A percentile compares a stretch with the other conserved stretches of the same genome.
phyloP scores from a whole-genome alignment of 164 flowering plant species.

The Amborella trichopoda region DNA sequence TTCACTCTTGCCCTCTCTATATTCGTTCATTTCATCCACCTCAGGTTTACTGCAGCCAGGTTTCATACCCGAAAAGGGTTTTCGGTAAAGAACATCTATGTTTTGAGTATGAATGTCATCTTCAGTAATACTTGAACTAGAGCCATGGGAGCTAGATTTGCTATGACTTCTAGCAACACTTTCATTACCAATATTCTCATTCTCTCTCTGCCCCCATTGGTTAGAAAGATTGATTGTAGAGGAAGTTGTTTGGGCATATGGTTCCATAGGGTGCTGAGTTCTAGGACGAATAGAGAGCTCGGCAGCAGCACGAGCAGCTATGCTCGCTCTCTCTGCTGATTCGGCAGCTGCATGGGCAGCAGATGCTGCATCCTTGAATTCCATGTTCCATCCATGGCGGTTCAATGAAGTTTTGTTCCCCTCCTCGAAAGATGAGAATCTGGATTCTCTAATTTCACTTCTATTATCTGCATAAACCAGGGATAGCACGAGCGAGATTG shows the following conservation, averaged over 20 bases:
- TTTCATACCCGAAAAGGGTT: slow-evolving; percentile 16
- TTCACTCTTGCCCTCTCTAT: neutral
- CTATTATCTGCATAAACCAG: slow-evolving; percentile 21
- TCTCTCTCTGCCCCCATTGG: neutral
- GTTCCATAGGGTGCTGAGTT: slow-evolving; percentile 30
- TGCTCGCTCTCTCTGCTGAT: slow-evolving; percentile 88
- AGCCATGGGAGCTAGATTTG: slow-evolving; percentile 16
- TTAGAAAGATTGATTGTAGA: slow-evolving; percentile 1
- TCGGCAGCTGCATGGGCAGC: slow-evolving; percentile 99
- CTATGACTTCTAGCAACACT: slow-evolving; percentile 10
- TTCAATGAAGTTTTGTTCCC: slow-evolving; percentile 11
- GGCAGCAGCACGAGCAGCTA: slow-evolving; percentile 96
- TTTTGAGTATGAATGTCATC: slow-evolving; percentile 10
- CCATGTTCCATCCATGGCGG: slow-evolving; percentile 53
- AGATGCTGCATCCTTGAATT: slow-evolving; percentile 84
- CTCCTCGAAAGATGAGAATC: slow-evolving; percentile 17
- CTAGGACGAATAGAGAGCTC: slow-evolving; percentile 52
- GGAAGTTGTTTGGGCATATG: slow-evolving; percentile 8
- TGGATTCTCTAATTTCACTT: slow-evolving; percentile 12
- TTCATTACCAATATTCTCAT: slow-evolving; percentile 3
- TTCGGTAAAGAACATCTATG: slow-evolving; percentile 20
- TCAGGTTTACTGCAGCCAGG: slow-evolving; percentile 5
- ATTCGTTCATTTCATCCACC: neutral
- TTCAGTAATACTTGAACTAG: slow-evolving; percentile 10
- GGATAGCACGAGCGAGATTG: no score